These are phyloP conservation scores for Fusarium setosum DNA, from an alignment of 2,329 filamentous ascomycete species.

Conservation along the genomic window DNA sequence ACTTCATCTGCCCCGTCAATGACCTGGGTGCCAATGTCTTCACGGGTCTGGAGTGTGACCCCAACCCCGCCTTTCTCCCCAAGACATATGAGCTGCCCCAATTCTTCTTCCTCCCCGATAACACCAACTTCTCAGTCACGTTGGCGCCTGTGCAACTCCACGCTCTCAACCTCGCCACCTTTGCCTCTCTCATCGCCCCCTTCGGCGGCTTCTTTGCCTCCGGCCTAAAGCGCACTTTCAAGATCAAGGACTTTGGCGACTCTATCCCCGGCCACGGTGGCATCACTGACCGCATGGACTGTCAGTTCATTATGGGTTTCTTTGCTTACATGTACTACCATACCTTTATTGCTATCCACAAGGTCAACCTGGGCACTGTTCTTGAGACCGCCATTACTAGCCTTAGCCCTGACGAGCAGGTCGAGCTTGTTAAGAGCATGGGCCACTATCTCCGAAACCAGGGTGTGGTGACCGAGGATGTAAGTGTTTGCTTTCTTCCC, in stretches of 20 bases:
- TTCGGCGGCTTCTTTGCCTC: slow-evolving; percentile 99
- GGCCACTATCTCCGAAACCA: slow-evolving; percentile 74
- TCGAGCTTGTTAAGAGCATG: slow-evolving; percentile 79
- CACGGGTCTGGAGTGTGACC: slow-evolving; percentile 88
- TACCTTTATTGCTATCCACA: slow-evolving; percentile 92
- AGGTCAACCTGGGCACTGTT: slow-evolving; percentile 85
- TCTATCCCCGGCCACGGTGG: slow-evolving; percentile 97
- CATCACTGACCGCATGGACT: slow-evolving; percentile 99
- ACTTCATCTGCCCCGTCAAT: slow-evolving; percentile 98
- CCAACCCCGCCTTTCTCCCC: slow-evolving; percentile 91
- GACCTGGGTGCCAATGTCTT: slow-evolving; percentile 94
- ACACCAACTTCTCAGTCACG: slow-evolving; percentile 71
- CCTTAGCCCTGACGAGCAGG: slow-evolving; percentile 87
- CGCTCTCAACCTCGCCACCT: slow-evolving; percentile 88
- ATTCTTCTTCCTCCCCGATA: slow-evolving; percentile 76
- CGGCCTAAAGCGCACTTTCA: slow-evolving; percentile 97
- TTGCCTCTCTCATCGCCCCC: slow-evolving; percentile 95
- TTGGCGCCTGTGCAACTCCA: slow-evolving; percentile 94
- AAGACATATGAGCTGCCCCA: slow-evolving; percentile 79
- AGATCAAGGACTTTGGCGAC: slow-evolving; percentile 99
- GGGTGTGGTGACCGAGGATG: slow-evolving; percentile 54
- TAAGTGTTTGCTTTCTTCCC: slow-evolving; percentile 32
- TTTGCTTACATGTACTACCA: slow-evolving; percentile 99
- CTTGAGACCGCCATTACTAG: slow-evolving; percentile 93
- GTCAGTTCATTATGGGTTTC: slow-evolving; percentile 99